Percentiles rank a stretch among this genome's conserved stretches.
phyloP scores from a whole-genome alignment of 371 early-diverging fungal genomes.

The Thermomucor indicae-seudaticae region DNA sequence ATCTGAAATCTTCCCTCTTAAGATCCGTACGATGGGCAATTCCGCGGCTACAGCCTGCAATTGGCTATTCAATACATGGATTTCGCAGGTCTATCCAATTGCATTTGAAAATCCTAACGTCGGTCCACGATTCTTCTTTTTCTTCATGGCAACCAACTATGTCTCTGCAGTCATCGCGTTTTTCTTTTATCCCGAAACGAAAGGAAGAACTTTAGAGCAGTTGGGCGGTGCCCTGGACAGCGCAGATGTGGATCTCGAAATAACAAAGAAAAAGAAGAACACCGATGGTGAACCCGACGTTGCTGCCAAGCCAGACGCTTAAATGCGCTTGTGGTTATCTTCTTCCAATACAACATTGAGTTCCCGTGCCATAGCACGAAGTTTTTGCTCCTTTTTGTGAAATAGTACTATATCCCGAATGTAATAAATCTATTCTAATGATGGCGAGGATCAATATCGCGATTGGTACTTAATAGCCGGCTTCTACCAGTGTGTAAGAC shows the following conservation, averaged over 20 bases:
- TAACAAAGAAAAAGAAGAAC: not conserved
- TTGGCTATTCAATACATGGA: constrained; percentile 53
- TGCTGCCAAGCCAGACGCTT: too few relatives aligned
- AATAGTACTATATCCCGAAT: too few relatives aligned
- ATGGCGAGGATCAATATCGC: too few relatives aligned
- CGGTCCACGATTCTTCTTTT: constrained; percentile 43
- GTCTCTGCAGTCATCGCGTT: constrained; percentile 27
- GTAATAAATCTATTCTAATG: too few relatives aligned
- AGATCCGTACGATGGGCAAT: constrained; percentile 23
- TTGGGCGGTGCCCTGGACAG: constrained; percentile 4
- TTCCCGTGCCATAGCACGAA: not conserved
- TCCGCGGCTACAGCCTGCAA: constrained; percentile 48
- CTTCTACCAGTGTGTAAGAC: too few relatives aligned
- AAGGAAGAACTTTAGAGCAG: constrained; percentile 52
- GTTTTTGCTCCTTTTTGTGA: too few relatives aligned
- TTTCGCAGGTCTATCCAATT: constrained; percentile 35
- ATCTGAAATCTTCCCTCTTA: constrained; percentile 45
- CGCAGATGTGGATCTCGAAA: not conserved
- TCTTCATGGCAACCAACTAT: constrained; percentile 36
- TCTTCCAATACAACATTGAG: too few relatives aligned
- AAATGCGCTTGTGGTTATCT: too few relatives aligned
- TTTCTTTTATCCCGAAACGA: constrained; percentile 61
- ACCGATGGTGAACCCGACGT: not conserved
- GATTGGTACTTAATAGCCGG: too few relatives aligned
- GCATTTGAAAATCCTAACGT: constrained; percentile 20